Evolutionary conservation across 2,329 filamentous ascomycete species (phyloP).

Genomic region (Periconia digitata): DNA sequence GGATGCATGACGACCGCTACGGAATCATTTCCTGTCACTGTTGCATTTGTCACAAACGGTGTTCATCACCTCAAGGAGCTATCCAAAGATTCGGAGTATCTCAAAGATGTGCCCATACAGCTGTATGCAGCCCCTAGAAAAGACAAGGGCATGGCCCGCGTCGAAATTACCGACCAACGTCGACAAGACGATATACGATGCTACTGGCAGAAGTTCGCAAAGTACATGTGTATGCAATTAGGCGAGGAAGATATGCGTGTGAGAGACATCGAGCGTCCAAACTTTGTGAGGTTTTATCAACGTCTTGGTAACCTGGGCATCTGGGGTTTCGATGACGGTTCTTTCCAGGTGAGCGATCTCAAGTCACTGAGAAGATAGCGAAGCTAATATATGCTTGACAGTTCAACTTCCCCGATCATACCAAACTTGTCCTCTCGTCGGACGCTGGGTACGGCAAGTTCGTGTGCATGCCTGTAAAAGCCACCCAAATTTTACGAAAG

Average conservation of each 20-base stretch:
- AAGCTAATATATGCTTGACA: too few relatives aligned
- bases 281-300: constrained; percentile 78
- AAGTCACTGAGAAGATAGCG: not conserved
- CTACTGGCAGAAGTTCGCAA: constrained; percentile 69
- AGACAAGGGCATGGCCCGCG: constrained; percentile 62
- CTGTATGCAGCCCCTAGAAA: constrained; percentile 71
- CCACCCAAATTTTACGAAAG: constrained; percentile 64
- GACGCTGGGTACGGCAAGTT: constrained; percentile 77
- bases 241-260: constrained; percentile 51
- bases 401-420: constrained; percentile 89
- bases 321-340: constrained; percentile 79
- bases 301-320: constrained; percentile 78
- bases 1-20: constrained; percentile 63
- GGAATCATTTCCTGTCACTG: constrained; percentile 61
- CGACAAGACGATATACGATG: constrained; percentile 58
- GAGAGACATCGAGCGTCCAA: constrained; percentile 46
- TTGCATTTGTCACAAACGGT: constrained; percentile 70
- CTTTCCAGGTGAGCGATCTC: constrained; percentile 63
- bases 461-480: constrained; percentile 73
- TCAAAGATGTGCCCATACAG: constrained; percentile 56
- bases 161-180: constrained; percentile 63
- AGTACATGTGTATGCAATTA: constrained; percentile 62
- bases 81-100: constrained; percentile 57
- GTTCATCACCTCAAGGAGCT: constrained; percentile 71
- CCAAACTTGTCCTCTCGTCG: constrained; percentile 76